A percentile compares a stretch with the other conserved stretches of the same genome.
These are phyloP conservation scores for Coemansia sp. DNA, from an alignment of 192 early-diverging fungal species.

Conservation along the genomic window DNA sequence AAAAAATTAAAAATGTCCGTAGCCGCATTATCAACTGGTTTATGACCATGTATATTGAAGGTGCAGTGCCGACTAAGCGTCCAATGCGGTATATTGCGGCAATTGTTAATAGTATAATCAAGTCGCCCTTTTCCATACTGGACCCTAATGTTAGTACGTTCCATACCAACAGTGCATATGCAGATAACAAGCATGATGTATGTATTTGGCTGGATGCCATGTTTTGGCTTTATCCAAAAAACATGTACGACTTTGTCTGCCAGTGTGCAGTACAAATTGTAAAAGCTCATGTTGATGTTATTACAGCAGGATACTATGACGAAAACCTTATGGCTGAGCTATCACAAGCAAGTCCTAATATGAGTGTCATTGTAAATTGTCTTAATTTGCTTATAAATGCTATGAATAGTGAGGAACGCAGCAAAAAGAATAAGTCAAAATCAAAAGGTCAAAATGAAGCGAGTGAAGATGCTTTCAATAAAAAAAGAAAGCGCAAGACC, in stretches of 20 bases:
- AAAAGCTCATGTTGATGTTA: constrained; percentile 6
- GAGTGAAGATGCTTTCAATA: background rate
- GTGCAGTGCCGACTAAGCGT: constrained; percentile 22
- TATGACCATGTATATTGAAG: constrained; percentile 32
- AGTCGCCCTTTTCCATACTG: constrained; percentile 29
- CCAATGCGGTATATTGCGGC: constrained; percentile 38
- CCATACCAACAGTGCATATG: constrained; percentile 3
- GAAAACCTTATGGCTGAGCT: constrained; percentile 8
- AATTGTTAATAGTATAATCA: constrained; percentile 23
- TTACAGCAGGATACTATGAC: background rate
- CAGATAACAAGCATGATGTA: constrained; percentile 38
- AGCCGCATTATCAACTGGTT: constrained; percentile 42
- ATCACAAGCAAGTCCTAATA: background rate
- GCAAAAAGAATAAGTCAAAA: constrained; percentile 1
- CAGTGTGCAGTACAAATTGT: constrained; percentile 34
- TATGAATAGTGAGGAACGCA: constrained; percentile 1
- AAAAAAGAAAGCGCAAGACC: constrained; percentile 26
- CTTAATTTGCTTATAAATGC: constrained; percentile 9
- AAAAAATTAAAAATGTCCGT: constrained; percentile 47
- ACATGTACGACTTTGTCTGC: constrained; percentile 38
- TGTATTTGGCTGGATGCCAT: constrained; percentile 46
- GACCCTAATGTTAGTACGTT: constrained; percentile 8
- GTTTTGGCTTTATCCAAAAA: constrained; percentile 39
- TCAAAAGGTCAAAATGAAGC: background rate
- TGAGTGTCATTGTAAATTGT: constrained; percentile 1